Evolutionary conservation across 768 basidiomycete species (phyloP), one percentile per base, ranked within the genome.

Genomic region (Mycena metata): DNA sequence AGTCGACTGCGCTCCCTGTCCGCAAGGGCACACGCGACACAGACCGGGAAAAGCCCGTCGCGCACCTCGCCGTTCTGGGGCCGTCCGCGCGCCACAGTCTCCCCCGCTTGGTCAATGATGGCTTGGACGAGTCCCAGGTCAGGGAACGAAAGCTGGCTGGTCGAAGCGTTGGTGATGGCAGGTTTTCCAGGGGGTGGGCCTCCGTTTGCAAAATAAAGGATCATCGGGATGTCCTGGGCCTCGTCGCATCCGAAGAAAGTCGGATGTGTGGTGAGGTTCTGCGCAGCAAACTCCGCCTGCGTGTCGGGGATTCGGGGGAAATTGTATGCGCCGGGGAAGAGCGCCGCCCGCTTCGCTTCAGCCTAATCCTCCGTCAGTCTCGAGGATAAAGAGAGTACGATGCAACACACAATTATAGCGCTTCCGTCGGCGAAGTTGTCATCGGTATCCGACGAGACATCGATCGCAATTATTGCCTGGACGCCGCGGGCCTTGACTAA

Each of bases 121-220:
- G 76, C 78, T 62, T 82, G 79, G 10, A 70, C 69, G 17, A 85
- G 75, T 54, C 82, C 70, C 3, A 78, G 75, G 6, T 78, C 63
- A 1, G 69, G 58, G 72, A 86, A 88, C 4, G 78, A 64, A 21
- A 83, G 72, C 72, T 84, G 79, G 49, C 58, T 49, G 10, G 85
- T 86, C 5, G 82, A 74, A 0, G 78, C 81, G 77, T 88, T 87
- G 13, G 84, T 85, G 11, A 81, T 57, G 6, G 69, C 50, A 3
- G 79, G 72, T 17, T 74, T 73, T 33, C 77, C 75, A 17, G 80
- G 76, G 26, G 82, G 83, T 8, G 82, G 76, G 11, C 83, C 85
- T 24, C 86, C 86, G 69, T 86, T 87, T 0, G 89, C 87, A 16
- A 89, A 75, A 73, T 91, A 91, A 66, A 90, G 80, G 33, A 90